Conservation (phyloP, 306 rosid genomes). For the Dryas drummondii region DNA sequence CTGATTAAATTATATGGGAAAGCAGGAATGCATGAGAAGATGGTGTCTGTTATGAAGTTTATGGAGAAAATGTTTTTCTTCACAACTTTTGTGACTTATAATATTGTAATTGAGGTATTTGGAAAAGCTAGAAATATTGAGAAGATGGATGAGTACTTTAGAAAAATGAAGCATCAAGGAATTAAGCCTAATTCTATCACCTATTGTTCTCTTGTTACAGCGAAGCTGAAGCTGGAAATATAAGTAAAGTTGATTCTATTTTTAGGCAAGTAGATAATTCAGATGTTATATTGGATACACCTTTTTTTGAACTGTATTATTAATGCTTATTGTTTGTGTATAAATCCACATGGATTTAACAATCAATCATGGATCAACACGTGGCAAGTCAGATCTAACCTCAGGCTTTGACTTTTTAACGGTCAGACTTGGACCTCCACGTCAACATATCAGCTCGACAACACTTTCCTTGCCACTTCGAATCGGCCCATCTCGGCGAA, state of each 20-base stretch:
- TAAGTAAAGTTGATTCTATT: constrained; percentile 66
- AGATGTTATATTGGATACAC: constrained; percentile 72
- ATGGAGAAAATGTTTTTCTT: constrained; percentile 71
- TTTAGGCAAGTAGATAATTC: constrained; percentile 77
- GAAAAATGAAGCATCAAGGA: constrained; percentile 76
- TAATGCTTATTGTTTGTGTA: constrained; percentile 40
- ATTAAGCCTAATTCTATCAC: constrained; percentile 82
- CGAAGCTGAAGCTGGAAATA: constrained; percentile 54
- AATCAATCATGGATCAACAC: no score
- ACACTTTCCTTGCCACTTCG: no score
- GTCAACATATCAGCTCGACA: no score
- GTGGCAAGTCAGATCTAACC: no score
- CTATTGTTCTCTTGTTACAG: constrained; percentile 75
- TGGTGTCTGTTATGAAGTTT: constrained; percentile 63
- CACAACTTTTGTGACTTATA: constrained; percentile 69
- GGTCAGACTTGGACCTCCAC: no score
- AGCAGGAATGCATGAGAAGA: constrained; percentile 64
- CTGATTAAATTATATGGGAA: constrained; percentile 81
- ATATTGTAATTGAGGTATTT: constrained; percentile 73
- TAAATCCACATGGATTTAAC: no score
- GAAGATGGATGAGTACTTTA: constrained; percentile 63
- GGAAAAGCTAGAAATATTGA: constrained; percentile 72
- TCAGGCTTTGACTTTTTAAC: no score
- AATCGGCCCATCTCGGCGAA: no score
- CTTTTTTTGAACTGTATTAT: constrained; percentile 74